Base-by-base conservation (phyloP, 1,284 basidiomycete genomes). In the Ustilago cynodontis region DNA sequence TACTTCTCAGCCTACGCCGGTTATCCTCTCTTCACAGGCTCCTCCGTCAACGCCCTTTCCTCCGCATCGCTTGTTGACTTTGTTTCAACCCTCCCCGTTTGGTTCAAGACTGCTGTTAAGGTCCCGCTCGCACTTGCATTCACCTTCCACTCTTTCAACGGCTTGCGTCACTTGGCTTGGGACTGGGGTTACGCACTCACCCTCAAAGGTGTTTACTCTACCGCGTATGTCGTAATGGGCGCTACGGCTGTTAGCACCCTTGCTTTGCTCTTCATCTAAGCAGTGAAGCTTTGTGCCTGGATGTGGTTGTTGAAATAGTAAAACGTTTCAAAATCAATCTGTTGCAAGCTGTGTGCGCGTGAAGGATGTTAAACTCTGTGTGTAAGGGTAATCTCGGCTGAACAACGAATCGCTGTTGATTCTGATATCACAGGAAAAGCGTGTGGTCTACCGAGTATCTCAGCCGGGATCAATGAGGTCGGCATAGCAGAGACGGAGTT, bases 141-240 rank as follows among this genome's bases (percentile, higher is more conserved):
- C 49, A 61, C 35, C 28, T 98, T 92, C 91, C 96, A 99, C 88
- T 90, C 90, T 8, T 90, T 91, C 86, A 98, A 98, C 87, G 96
- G 96, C 6, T 72, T 98, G 58, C 90, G 96, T 57, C 96, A 99
- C 89, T 88, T 99, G 82, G 87, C 88, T 28, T 99, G 97, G 96
- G 96, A 99, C 87, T 87, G 90, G 84, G 92, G 92, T 66, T 93
- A 92, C 89, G 81, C 65, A 13, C 56, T 82, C 13, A 72, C 78
- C 24, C 65, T 85, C 53, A 82, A 80, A 58, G 77, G 74, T 26
- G 80, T 80, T 45, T 85, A 85, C 71, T 29, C 56, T 0, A 59
- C 76, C 20, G 84, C 80, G 2, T 85, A 85, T 72, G 63, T 74
- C 16, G 82, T 84, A 37, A 73, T 84, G 51, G 82, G 52, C 31